phyloP scores from a whole-genome alignment of 495 filamentous ascomycete species.

The Neurospora sp. region DNA sequence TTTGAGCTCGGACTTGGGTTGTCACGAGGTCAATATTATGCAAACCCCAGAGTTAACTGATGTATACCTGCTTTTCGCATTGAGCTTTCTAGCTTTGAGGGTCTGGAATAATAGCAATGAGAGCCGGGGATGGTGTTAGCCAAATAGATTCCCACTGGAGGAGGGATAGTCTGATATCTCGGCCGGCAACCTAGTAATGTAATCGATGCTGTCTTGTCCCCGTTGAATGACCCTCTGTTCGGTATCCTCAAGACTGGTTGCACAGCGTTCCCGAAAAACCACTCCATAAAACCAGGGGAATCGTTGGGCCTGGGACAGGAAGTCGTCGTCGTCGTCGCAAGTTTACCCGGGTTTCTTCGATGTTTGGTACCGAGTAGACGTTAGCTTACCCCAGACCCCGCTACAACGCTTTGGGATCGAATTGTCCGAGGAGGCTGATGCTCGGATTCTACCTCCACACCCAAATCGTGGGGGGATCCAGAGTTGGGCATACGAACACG shows the following conservation, averaged over 20 bases:
- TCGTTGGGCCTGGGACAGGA: neutral
- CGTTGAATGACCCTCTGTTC: neutral
- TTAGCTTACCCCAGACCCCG: neutral
- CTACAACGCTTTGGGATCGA: neutral
- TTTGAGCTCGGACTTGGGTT: neutral
- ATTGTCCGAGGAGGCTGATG: neutral
- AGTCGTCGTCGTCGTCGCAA: neutral
- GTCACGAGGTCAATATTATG: neutral
- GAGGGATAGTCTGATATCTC: neutral
- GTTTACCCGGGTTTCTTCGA: neutral
- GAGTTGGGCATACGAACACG: neutral
- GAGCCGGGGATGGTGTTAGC: neutral
- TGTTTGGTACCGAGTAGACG: neutral
- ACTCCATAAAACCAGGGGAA: neutral
- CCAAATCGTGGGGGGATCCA: neutral
- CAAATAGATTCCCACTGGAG: neutral
- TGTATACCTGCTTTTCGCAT: neutral
- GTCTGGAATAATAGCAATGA: neutral
- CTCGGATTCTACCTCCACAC: neutral
- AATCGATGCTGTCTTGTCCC: neutral
- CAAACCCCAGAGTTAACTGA: neutral
- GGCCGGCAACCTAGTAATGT: neutral
- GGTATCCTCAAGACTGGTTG: neutral
- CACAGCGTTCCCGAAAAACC: neutral
- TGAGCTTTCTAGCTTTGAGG: neutral